Percentiles rank a stretch among this genome's conserved stretches.
Evolutionary conservation across 1,139 yeast genomes (phyloP).

Genomic region (Debaryomyces coudertii): DNA sequence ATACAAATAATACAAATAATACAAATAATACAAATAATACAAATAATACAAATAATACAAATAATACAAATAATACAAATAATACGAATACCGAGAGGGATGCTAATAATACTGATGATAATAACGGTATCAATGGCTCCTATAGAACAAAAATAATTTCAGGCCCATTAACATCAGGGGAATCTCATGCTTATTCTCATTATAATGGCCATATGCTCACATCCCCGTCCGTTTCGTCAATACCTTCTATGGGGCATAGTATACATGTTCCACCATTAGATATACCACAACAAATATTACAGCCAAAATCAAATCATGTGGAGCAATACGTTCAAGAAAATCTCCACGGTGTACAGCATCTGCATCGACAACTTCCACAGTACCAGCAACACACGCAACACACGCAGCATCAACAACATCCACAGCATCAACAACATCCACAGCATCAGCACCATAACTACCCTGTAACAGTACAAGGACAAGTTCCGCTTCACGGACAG

Average conservation of each 20-base stretch:
- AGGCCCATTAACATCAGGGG: not conserved
- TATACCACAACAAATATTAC: slow-evolving; percentile 3
- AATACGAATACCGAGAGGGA: slow-evolving; percentile 12
- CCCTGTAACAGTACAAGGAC: slow-evolving; percentile 6
- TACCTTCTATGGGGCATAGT: not conserved
- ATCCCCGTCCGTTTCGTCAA: not conserved
- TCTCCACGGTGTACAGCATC: slow-evolving; percentile 14
- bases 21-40: slow-evolving; percentile 11
- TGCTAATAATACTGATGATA: slow-evolving; percentile 11
- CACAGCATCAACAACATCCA: slow-evolving; percentile 11
- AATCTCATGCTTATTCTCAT: not conserved
- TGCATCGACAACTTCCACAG: slow-evolving; percentile 12
- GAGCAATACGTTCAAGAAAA: slow-evolving; percentile 10
- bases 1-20: slow-evolving; percentile 12
- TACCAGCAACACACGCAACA: slow-evolving; percentile 13
- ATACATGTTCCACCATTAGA: not conserved
- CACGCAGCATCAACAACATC: slow-evolving; percentile 14
- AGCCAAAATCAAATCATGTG: slow-evolving; percentile 4
- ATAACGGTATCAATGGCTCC: slow-evolving; percentile 9
- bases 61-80: slow-evolving; percentile 6
- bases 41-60: slow-evolving; percentile 9
- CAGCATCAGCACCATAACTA: slow-evolving; percentile 17
- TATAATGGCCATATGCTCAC: not conserved
- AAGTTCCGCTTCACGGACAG: not conserved
- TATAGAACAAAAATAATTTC: not conserved